phyloP scores from a whole-genome alignment of 805 yeast species.

The Candida sonorensis region DNA sequence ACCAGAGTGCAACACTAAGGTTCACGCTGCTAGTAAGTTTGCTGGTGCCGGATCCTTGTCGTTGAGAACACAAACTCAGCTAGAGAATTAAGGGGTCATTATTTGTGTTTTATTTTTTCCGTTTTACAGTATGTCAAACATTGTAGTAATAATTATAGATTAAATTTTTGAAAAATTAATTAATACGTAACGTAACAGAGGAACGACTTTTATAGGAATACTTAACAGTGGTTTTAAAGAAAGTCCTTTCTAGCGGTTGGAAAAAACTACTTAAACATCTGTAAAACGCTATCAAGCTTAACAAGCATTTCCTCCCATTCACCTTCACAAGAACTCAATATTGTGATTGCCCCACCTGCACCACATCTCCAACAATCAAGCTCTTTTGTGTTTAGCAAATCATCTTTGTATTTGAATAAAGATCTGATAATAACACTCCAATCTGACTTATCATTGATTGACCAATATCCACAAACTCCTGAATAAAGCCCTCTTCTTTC shows the following conservation, averaged over 20 bases:
- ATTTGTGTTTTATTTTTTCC: too few relatives aligned
- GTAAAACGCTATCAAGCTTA: conserved; percentile 75
- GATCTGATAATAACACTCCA: conserved; percentile 96
- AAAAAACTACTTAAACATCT: conserved; percentile 62
- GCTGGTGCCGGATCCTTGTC: conserved; percentile 27
- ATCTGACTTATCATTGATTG: conserved; percentile 77
- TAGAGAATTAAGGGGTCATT: conserved; percentile 26
- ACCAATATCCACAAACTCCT: conserved; percentile 96
- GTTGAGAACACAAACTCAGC: conserved; percentile 24
- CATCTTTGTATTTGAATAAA: conserved; percentile 56
- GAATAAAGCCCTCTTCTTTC: conserved; percentile 79
- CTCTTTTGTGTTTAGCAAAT: conserved; percentile 19
- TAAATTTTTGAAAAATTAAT: too few relatives aligned
- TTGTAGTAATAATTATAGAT: too few relatives aligned
- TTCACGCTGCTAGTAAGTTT: conserved; percentile 7
- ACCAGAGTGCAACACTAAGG: conserved; percentile 3
- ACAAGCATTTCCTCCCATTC: conserved; percentile 91
- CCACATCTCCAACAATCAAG: conserved; percentile 71
- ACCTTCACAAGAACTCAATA: conserved; percentile 69
- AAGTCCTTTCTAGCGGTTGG: too few relatives aligned
- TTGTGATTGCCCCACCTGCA: conserved; percentile 98
- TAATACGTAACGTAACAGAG: too few relatives aligned
- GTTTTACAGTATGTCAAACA: too few relatives aligned
- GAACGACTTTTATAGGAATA: too few relatives aligned
- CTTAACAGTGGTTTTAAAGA: too few relatives aligned